Conservation (phyloP, 306 rosid species). For the Rosa chinensis region DNA sequence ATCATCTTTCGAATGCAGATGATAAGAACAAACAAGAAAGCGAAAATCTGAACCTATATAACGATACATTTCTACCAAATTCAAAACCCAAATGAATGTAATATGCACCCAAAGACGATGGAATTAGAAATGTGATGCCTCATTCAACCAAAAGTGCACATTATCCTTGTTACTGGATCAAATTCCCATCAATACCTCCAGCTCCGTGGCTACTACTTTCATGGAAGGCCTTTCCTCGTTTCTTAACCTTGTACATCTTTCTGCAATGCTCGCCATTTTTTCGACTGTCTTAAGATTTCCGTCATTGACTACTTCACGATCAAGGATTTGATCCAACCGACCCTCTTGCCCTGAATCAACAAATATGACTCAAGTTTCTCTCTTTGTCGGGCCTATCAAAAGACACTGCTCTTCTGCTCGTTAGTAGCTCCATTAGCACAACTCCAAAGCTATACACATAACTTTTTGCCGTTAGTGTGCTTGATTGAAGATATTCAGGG, state of each 20-base stretch:
- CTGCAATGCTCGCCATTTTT: background rate
- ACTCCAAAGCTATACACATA: background rate
- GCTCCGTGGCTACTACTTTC: slow-evolving; percentile 10
- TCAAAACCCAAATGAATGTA: background rate
- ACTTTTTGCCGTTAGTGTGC: background rate
- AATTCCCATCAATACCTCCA: slow-evolving; percentile 46
- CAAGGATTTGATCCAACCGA: background rate
- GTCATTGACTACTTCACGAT: background rate
- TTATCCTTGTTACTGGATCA: slow-evolving; percentile 81
- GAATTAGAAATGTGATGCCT: slow-evolving; percentile 41
- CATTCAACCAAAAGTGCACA: slow-evolving; percentile 90
- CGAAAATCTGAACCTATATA: background rate
- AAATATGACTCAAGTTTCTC: background rate
- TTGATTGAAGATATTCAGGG: background rate
- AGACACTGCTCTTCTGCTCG: background rate
- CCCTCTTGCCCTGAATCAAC: background rate
- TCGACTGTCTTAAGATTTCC: background rate
- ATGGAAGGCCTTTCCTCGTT: background rate
- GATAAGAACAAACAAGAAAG: background rate
- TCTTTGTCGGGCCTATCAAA: background rate
- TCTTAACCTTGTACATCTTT: slow-evolving; percentile 10
- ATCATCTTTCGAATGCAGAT: background rate
- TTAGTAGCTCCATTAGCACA: background rate
- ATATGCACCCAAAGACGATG: background rate
- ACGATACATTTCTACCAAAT: background rate